A percentile compares a stretch with the other conserved stretches of the same genome.
Evolutionary conservation across 176 grass and related monocot genomes (phyloP).

Genomic region (Oryza rufipogon): DNA sequence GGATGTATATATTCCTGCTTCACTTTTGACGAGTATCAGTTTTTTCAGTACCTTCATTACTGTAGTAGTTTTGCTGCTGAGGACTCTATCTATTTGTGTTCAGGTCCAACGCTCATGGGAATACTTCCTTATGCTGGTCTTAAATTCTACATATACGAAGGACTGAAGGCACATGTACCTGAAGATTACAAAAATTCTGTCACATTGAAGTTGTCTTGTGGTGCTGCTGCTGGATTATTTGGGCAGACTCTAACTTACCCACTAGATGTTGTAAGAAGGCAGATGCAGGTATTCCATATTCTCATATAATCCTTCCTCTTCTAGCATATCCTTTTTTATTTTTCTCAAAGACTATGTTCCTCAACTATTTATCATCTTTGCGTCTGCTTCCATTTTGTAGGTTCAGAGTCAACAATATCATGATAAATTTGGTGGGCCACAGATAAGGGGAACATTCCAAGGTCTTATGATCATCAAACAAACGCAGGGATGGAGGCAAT

Average conservation of each 20-base stretch:
- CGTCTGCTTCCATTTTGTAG: slow-evolving; percentile 21
- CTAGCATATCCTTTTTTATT: slow-evolving; percentile 7
- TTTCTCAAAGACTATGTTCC: not conserved
- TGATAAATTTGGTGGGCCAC: slow-evolving; percentile 44
- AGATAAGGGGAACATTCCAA: slow-evolving; percentile 66
- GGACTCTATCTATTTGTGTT: slow-evolving; percentile 32
- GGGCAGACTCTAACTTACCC: slow-evolving; percentile 97
- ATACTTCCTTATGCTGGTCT: slow-evolving; percentile 99
- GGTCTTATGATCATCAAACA: slow-evolving; percentile 58
- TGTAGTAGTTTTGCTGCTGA: not conserved
- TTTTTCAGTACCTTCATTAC: not conserved
- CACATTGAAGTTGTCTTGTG: slow-evolving; percentile 74
- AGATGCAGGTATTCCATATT: slow-evolving; percentile 81
- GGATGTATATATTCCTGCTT: slow-evolving; percentile 9
- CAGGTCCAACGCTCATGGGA: slow-evolving; percentile 83
- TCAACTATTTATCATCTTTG: slow-evolving; percentile 10
- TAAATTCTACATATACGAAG: slow-evolving; percentile 99
- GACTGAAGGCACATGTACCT: slow-evolving; percentile 79
- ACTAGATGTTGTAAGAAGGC: slow-evolving; percentile 95
- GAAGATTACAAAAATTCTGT: slow-evolving; percentile 90
- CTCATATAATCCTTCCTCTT: not conserved
- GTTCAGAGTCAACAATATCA: slow-evolving; percentile 59
- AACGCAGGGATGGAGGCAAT: slow-evolving; percentile 72
- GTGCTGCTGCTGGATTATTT: slow-evolving; percentile 96
- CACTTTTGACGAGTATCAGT: not conserved